Evolutionary conservation across 108 stramenopile species (phyloP), one percentile per base, ranked within the genome.

Genomic region (Hondaea fermentalgiana): DNA sequence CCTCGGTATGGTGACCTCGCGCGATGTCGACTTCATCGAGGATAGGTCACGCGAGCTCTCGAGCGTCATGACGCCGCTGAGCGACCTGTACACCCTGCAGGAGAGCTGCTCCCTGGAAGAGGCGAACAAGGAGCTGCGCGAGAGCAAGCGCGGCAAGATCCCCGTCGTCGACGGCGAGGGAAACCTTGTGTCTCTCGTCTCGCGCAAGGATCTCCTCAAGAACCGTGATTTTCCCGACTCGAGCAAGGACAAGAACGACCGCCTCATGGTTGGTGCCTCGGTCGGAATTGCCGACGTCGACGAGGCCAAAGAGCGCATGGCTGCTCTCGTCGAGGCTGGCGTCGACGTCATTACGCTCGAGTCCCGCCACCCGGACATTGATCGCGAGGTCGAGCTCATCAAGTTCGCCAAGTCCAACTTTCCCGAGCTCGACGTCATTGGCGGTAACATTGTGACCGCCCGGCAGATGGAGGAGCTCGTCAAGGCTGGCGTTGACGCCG

Each of bases 331-430:
- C 28, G 97, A 97, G 72, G 98, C 99, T 42, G 99, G 99, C 35
- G 98, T 98, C 44, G 98, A 99, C 91, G 97, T 99, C n/a, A 97
- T 99, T 92, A 97, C 99, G 47, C 96, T 99, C 45, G 99, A 99
- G 91, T 98, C 98, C 42, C 97, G 96, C 10, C 99, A 99, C 90
- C 98, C 98, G 47, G 98, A 98, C 92, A 98, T 97, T 44, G 88
- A 96, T 57, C 99, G 97, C 92, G 98, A 99, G 91, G 95, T 98
- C 59, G 98, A 99, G 72, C 98, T 99, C 93, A 93, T 99, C 55
- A 53, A 87, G 60, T 91, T 97, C 90, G 94, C 99, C 87, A 99
- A 99, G 93, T 60, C 69, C 25, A 92, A 89, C n/a, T 93, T 95
- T 88, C 98, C 99, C 19, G 88, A 92, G 47, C 89, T 99, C 5